A percentile compares a stretch with the other conserved stretches of the same genome.
Conservation (phyloP, 495 filamentous ascomycete genomes). For the Letharia lupina region DNA sequence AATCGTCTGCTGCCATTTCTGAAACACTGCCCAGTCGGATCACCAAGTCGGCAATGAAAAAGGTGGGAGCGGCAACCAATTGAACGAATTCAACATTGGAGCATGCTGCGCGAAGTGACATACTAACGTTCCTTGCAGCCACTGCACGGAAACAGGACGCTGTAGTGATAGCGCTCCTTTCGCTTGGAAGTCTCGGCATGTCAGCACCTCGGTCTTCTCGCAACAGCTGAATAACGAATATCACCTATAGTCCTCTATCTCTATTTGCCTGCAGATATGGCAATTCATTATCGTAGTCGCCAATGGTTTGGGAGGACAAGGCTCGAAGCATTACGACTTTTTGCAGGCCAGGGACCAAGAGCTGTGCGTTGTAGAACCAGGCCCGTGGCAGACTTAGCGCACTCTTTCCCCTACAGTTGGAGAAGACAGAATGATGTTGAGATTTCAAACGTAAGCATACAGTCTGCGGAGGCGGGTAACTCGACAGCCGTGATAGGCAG, state of each 20-base stretch:
- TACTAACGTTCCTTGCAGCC: background rate
- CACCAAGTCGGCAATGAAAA: background rate
- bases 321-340: background rate
- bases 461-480: background rate
- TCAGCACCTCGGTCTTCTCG: background rate
- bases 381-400: background rate
- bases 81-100: background rate
- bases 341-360: background rate
- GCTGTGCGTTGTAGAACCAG: background rate
- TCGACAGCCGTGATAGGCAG: background rate
- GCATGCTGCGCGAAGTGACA: background rate
- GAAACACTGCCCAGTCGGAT: background rate
- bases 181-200: background rate
- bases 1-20: background rate
- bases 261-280: background rate
- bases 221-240: background rate
- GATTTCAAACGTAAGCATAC: background rate
- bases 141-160: background rate
- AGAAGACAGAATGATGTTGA: background rate
- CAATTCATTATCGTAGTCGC: background rate
- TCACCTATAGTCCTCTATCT: background rate
- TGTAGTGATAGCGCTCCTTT: background rate
- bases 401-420: background rate
- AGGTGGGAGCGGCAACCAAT: background rate
- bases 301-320: background rate